Evolutionary conservation across 164 flowering plant genomes (phyloP).

Genomic region (Paratinospora sagittata): DNA sequence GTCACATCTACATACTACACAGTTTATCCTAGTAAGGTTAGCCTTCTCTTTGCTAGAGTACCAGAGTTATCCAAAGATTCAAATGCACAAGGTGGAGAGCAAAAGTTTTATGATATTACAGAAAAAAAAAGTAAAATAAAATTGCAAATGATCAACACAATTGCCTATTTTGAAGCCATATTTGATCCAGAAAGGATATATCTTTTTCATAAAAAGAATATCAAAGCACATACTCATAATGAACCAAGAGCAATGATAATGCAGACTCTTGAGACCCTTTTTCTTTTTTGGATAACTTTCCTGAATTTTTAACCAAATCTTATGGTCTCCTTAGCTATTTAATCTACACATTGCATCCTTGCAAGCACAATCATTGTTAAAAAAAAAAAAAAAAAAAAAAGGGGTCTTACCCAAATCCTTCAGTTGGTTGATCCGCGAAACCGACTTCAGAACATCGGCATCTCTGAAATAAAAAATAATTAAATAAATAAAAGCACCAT

Average conservation of each 20-base stretch:
- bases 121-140: neutral
- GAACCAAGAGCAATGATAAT: neutral
- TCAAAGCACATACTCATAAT: too few relatives aligned
- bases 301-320: too few relatives aligned
- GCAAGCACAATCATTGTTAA: neutral
- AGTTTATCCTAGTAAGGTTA: neutral
- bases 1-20: neutral
- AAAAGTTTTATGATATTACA: neutral
- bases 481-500: too few relatives aligned
- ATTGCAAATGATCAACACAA: neutral
- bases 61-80: too few relatives aligned
- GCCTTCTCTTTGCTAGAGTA: neutral
- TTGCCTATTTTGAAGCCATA: neutral
- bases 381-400: neutral
- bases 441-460: conserved; percentile 69
- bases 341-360: neutral
- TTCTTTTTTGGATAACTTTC: too few relatives aligned
- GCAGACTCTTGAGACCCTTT: neutral
- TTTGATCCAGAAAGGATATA: neutral
- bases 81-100: neutral
- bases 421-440: conserved; percentile 69
- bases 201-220: too few relatives aligned
- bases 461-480: conserved; percentile 43
- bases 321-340: neutral
- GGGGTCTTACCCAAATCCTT: conserved; percentile 67